Evolutionary conservation across 306 rosid species (phyloP), one percentile per base, ranked within the genome.

Genomic region (Phaseolus lunatus): DNA sequence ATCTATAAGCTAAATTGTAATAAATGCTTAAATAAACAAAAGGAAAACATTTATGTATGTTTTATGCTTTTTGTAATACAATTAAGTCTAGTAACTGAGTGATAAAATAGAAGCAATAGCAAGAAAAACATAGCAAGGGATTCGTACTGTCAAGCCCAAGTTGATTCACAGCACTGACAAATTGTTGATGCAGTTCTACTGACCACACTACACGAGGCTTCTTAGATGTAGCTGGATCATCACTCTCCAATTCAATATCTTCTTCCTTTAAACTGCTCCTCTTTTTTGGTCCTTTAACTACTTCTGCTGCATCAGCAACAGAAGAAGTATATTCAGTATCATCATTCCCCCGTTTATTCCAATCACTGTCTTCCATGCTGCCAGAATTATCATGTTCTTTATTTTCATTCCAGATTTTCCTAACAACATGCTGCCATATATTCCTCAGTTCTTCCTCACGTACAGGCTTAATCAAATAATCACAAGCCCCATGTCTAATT

Each of bases 151-250:
- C 97, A 70, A 89, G 88, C 71, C 97, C 97, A 18, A 93, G 96
- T 84, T 93, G 97, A 85, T 86, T 84, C 70, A 93, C 96, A 13
- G 97, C 97, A 75, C 78, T 79, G 73, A 93, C 91, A 81, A 93
- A 93, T 77, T 86, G 96, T 80, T 90, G 94, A 75, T 93, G 97
- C 67, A 90, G 84, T 68, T 93, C 97, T 26, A 85, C 88, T 11
- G 96, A 89, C 97, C 97, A 93, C 16, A 89, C 93, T 7, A 93
- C 92, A 74, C 97, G 96, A 41, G 96, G 96, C 80, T 89, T 93
- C 89, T 93, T 93, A 69, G 93, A 80, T 26, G 89, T 67, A 49
- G 91, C 81, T 13, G 86, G 78, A 82, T 47, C 71, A 57, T 89
- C 94, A 45, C 79, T 70, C 56, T 78, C 82, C 65, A 48, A 59